phyloP scores from a whole-genome alignment of 1,284 basidiomycete species.

The Leccinum solheimii region DNA sequence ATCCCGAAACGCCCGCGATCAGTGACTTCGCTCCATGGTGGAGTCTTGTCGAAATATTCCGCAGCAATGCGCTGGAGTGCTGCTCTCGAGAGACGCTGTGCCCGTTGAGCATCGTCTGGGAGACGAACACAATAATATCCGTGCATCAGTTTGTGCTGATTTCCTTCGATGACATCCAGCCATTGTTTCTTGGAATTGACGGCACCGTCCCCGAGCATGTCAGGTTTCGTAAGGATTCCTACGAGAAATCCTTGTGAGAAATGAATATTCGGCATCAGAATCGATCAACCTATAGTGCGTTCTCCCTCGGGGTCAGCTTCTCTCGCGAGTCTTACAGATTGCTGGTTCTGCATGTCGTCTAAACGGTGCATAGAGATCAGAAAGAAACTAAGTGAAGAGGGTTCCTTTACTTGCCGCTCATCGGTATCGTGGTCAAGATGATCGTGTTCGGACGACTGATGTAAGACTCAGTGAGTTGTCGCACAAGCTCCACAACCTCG shows the following conservation, averaged over 20 bases:
- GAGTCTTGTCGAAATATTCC: conserved; percentile 47
- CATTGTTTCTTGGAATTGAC: conserved; percentile 45
- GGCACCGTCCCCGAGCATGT: conserved; percentile 48
- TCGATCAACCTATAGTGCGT: conserved; percentile 56
- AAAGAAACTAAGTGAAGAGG: not conserved
- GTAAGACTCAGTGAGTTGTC: conserved; percentile 46
- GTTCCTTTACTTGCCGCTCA: conserved; percentile 46
- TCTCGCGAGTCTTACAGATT: conserved; percentile 52
- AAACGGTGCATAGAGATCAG: not conserved
- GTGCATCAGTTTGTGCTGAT: conserved; percentile 43
- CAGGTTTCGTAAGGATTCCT: conserved; percentile 71
- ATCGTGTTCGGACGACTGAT: conserved; percentile 49
- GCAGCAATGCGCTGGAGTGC: conserved; percentile 43
- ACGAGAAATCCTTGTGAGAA: not conserved
- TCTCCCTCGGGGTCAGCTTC: conserved; percentile 51
- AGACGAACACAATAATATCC: conserved; percentile 71
- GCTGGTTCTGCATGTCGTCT: conserved; percentile 71
- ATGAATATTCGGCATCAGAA: not conserved
- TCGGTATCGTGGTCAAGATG: conserved; percentile 61
- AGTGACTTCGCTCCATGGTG: conserved; percentile 51
- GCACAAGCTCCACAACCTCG: conserved; percentile 46
- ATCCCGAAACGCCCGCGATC: conserved; percentile 56
- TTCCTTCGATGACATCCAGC: conserved; percentile 56
- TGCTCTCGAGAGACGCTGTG: conserved; percentile 34
- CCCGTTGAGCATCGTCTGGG: conserved; percentile 59